Conservation (phyloP, 2,329 filamentous ascomycete genomes). For the Orbilia oligospora region DNA sequence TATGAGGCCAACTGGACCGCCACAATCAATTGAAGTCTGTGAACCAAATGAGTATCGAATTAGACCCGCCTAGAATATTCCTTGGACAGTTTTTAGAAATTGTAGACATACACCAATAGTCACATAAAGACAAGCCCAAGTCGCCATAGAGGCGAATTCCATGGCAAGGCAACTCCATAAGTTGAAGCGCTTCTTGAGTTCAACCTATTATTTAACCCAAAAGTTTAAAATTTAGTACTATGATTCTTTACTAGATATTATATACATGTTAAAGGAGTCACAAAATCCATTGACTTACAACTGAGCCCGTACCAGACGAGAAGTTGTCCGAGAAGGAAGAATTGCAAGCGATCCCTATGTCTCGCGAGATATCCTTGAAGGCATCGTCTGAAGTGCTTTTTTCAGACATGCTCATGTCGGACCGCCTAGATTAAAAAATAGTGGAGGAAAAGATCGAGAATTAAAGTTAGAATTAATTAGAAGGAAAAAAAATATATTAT, state of each 20-base stretch:
- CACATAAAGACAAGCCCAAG: conserved; percentile 58
- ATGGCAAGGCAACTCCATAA: conserved; percentile 59
- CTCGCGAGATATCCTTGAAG: conserved; percentile 57
- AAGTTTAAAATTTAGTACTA: conserved; percentile 26
- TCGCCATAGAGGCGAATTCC: conserved; percentile 60
- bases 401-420: conserved; percentile 44
- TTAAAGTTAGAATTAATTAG: conserved; percentile 1
- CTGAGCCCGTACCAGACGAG: conserved; percentile 59
- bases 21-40: conserved; percentile 60
- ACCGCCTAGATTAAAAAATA: conserved; percentile 16
- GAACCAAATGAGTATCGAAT: conserved; percentile 27
- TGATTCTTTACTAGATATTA: conserved; percentile 25
- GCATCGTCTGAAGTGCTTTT: conserved; percentile 33
- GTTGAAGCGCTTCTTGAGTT: conserved; percentile 60
- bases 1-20: conserved; percentile 55
- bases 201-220: conserved; percentile 44
- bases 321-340: conserved; percentile 57
- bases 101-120: conserved; percentile 59
- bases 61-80: conserved; percentile 24
- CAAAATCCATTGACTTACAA: conserved; percentile 52
- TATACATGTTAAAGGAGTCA: conserved; percentile 23
- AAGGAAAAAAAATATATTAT: conserved; percentile 8
- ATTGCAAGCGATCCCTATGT: conserved; percentile 48
- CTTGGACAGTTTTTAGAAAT: neutral
- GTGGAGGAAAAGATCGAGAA: neutral